Percentiles rank a stretch among this genome's conserved stretches.
Evolutionary conservation across 805 yeast genomes (phyloP).

Genomic region (Komagataella phaffii): DNA sequence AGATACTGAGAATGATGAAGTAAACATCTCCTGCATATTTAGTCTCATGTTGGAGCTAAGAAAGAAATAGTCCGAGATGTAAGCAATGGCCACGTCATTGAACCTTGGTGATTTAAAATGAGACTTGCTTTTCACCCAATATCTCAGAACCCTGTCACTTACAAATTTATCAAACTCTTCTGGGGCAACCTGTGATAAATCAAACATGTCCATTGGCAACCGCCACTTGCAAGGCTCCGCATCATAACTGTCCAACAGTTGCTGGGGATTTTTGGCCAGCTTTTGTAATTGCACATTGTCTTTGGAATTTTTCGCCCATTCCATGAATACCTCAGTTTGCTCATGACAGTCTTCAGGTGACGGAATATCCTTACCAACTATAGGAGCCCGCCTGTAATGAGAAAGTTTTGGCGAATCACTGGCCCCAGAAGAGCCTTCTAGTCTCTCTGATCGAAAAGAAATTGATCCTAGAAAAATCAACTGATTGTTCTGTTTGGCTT

Average conservation of each 20-base stretch:
- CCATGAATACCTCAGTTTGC: constrained; percentile 13
- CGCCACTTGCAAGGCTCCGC: constrained; percentile 21
- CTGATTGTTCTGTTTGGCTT: constrained; percentile 37
- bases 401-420: constrained; percentile 12
- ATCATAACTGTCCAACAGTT: constrained; percentile 13
- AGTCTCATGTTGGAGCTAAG: constrained; percentile 38
- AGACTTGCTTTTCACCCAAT: constrained; percentile 18
- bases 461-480: constrained; percentile 39
- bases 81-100: constrained; percentile 44
- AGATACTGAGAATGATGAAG: constrained; percentile 40
- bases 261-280: constrained; percentile 10
- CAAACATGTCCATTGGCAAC: constrained; percentile 18
- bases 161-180: constrained; percentile 7
- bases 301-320: constrained; percentile 14
- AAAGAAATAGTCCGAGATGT: constrained; percentile 44
- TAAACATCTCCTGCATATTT: constrained; percentile 29
- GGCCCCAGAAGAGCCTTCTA: constrained; percentile 16
- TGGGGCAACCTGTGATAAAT: constrained; percentile 10
- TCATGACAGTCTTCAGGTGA: constrained; percentile 15
- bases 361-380: constrained; percentile 14
- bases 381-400: constrained; percentile 15
- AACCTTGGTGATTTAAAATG: constrained; percentile 15
- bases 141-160: constrained; percentile 15
- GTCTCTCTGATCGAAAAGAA: constrained; percentile 22
- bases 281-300: constrained; percentile 6